phyloP scores from a whole-genome alignment of 495 filamentous ascomycete species.

The Xylaria telfairii region DNA sequence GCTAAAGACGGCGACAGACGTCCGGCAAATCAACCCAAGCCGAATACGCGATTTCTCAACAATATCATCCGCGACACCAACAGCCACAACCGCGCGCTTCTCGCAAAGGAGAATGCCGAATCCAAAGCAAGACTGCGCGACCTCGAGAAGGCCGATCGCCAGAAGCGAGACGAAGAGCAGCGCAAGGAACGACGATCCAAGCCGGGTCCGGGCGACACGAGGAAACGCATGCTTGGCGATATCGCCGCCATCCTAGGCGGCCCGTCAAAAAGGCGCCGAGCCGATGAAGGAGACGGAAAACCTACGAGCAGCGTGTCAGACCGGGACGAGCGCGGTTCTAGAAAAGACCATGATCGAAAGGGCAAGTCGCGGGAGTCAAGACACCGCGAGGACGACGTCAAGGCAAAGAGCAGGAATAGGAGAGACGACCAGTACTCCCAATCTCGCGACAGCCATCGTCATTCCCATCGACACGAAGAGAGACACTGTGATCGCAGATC shows the following conservation, averaged over 20 bases:
- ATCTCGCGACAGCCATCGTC: constrained; percentile 41
- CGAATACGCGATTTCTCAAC: constrained; percentile 87
- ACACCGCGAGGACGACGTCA: constrained; percentile 22
- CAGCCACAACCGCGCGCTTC: constrained; percentile 85
- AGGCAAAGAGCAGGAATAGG: constrained; percentile 15
- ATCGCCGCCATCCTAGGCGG: constrained; percentile 59
- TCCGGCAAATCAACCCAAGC: constrained; percentile 75
- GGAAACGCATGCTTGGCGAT: constrained; percentile 58
- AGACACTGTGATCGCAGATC: constrained; percentile 13
- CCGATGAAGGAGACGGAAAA: constrained; percentile 32
- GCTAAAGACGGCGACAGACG: constrained; percentile 38
- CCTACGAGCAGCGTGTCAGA: constrained; percentile 18
- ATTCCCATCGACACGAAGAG: constrained; percentile 15
- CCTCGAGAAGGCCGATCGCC: constrained; percentile 49
- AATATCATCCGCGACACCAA: constrained; percentile 90
- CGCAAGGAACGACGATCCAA: constrained; percentile 46
- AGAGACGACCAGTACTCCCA: constrained; percentile 31
- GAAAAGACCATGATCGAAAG: constrained; percentile 15
- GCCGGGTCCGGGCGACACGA: constrained; percentile 49
- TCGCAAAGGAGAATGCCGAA: constrained; percentile 77
- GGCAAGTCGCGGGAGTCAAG: neutral
- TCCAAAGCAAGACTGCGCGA: constrained; percentile 53
- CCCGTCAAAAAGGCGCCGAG: constrained; percentile 43
- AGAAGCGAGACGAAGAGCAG: constrained; percentile 47
- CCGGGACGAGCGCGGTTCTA: constrained; percentile 20